These are phyloP conservation scores for Gymnopilus junonius DNA, from an alignment of 768 basidiomycete species.

Conservation along the genomic window DNA sequence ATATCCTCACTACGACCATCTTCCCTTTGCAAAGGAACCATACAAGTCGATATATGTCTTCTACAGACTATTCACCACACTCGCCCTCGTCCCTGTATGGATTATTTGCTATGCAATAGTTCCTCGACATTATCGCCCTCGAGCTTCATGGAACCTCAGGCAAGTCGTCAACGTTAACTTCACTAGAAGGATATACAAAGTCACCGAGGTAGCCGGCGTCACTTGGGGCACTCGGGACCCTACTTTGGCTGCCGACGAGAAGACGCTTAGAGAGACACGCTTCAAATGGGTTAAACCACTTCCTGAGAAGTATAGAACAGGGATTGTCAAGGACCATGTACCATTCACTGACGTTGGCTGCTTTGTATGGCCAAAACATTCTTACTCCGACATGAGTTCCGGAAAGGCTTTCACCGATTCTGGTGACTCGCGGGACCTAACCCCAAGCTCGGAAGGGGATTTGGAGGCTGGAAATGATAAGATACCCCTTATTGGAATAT, in stretches of 20 bases:
- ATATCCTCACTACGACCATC: conserved; percentile 46
- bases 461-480: conserved; percentile 29
- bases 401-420: conserved; percentile 1
- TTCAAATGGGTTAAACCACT: conserved; percentile 55
- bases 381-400: conserved; percentile 18
- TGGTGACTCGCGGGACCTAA: conserved; percentile 5
- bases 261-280: conserved; percentile 45
- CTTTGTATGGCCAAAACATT: conserved; percentile 50
- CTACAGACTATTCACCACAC: conserved; percentile 51
- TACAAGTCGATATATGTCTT: conserved; percentile 51
- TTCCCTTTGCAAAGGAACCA: conserved; percentile 49
- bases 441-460: conserved; percentile 16
- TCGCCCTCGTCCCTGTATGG: conserved; percentile 52
- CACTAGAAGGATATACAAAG: conserved; percentile 53
- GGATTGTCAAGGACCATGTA: conserved; percentile 43
- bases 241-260: conserved; percentile 33
- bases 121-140: conserved; percentile 49
- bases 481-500: conserved; percentile 47
- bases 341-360: conserved; percentile 48
- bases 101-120: conserved; percentile 45
- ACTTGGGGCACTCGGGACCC: conserved; percentile 57
- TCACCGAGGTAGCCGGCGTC: conserved; percentile 60
- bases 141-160: conserved; percentile 51
- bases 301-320: conserved; percentile 41
- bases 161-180: conserved; percentile 58